A percentile compares a stretch with the other conserved stretches of the same genome.
Evolutionary conservation across 208 protist genomes (phyloP).

Genomic region (Angomonas deanei): DNA sequence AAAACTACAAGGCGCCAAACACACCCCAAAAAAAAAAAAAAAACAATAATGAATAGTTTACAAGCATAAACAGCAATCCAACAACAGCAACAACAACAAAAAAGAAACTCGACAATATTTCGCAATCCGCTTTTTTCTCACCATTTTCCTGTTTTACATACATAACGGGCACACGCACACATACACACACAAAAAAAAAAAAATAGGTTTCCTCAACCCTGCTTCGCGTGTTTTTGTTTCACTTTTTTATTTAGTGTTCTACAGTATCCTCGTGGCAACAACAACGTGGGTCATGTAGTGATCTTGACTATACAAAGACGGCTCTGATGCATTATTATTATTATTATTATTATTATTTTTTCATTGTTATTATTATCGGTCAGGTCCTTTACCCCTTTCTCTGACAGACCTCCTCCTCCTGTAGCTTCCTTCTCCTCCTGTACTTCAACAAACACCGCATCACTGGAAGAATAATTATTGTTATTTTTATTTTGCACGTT

Average conservation of each 20-base stretch:
- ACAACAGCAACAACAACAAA: background rate
- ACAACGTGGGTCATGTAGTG: slow-evolving; percentile 10
- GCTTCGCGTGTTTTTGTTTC: background rate
- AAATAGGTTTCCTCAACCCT: background rate
- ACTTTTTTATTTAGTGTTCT: slow-evolving; percentile 1
- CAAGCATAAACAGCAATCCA: background rate
- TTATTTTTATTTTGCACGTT: background rate
- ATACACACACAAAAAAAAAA: background rate
- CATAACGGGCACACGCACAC: background rate
- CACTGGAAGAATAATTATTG: background rate
- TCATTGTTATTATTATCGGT: background rate
- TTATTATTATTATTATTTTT: slow-evolving; percentile 8
- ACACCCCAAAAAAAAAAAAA: too few relatives aligned
- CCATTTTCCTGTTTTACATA: background rate
- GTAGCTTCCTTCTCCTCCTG: background rate
- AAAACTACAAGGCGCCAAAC: background rate
- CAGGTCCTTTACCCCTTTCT: background rate
- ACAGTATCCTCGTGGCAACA: slow-evolving; percentile 36
- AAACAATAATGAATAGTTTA: too few relatives aligned
- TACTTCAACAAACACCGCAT: background rate
- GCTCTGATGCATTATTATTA: slow-evolving; percentile 8
- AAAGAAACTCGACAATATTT: background rate
- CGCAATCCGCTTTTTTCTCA: background rate
- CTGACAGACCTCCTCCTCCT: background rate
- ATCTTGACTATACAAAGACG: background rate